Conservation (phyloP, 176 grass and related monocot species). For the Paspalum notatum region DNA sequence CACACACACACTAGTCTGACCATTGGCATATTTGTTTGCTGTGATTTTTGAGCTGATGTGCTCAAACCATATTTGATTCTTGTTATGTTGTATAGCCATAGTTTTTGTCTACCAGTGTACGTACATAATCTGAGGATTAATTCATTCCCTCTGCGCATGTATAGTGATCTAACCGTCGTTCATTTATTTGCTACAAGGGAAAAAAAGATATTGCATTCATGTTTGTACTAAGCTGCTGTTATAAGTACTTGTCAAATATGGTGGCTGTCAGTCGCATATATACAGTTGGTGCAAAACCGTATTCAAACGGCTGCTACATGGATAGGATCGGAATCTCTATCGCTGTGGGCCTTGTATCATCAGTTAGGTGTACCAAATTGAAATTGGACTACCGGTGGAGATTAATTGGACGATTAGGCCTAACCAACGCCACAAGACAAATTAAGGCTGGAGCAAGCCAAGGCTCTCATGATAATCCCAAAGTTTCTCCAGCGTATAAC, state of each 20-base stretch:
- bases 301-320: constrained; percentile 23
- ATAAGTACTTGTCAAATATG: constrained; percentile 1
- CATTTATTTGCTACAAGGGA: background rate
- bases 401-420: constrained; percentile 42
- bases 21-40: constrained; percentile 42
- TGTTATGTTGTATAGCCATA: constrained; percentile 26
- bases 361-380: constrained; percentile 48
- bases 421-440: constrained; percentile 49
- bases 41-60: constrained; percentile 50
- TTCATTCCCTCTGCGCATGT: constrained; percentile 30
- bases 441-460: constrained; percentile 13
- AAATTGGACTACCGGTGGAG: constrained; percentile 35
- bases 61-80: constrained; percentile 34
- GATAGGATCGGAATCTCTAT: constrained; percentile 42
- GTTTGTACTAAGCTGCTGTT: background rate
- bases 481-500: constrained; percentile 26
- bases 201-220: background rate
- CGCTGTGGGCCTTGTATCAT: constrained; percentile 44
- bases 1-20: constrained; percentile 60
- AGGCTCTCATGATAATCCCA: constrained; percentile 3
- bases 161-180: background rate
- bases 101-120: constrained; percentile 25
- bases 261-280: background rate
- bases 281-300: constrained; percentile 6
- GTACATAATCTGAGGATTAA: constrained; percentile 13